phyloP scores from a whole-genome alignment of 257 asterid species.

The Verbena officinalis region DNA sequence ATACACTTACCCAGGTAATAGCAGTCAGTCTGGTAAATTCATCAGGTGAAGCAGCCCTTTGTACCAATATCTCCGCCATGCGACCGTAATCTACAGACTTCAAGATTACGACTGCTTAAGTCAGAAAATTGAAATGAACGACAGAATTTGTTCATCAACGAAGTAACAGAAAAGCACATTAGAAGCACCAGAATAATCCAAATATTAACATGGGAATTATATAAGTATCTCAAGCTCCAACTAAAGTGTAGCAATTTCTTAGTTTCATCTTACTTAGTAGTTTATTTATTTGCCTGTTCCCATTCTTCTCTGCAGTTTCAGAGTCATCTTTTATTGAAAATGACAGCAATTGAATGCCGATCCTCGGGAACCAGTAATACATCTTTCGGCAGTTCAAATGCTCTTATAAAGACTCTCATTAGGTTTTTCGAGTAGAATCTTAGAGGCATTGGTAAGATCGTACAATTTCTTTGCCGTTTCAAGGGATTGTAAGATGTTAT shows the following conservation, averaged over 20 bases:
- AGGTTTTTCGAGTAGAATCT: neutral
- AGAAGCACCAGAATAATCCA: conserved; percentile 16
- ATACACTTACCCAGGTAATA: conserved; percentile 84
- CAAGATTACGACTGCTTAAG: conserved; percentile 42
- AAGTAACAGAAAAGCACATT: conserved; percentile 5
- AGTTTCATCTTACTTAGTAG: neutral
- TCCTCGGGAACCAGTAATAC: neutral
- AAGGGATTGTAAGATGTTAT: neutral
- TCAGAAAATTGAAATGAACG: conserved; percentile 38
- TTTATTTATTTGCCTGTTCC: conserved; percentile 10
- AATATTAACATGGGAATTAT: conserved; percentile 12
- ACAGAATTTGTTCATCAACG: conserved; percentile 18
- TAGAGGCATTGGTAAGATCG: neutral
- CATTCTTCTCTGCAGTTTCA: too few relatives aligned
- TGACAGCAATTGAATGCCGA: too few relatives aligned
- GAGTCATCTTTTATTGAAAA: too few relatives aligned
- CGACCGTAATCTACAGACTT: conserved; percentile 99
- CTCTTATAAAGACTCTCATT: neutral
- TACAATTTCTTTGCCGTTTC: conserved; percentile 1
- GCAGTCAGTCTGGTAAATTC: conserved; percentile 97
- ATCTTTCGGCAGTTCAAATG: conserved; percentile 7
- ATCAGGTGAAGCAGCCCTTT: conserved; percentile 92
- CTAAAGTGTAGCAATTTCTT: neutral
- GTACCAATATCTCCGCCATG: conserved; percentile 98
- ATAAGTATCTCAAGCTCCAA: conserved; percentile 23